Base-by-base conservation (phyloP, 2,329 filamentous ascomycete genomes). In the Aureobasidium sp. region DNA sequence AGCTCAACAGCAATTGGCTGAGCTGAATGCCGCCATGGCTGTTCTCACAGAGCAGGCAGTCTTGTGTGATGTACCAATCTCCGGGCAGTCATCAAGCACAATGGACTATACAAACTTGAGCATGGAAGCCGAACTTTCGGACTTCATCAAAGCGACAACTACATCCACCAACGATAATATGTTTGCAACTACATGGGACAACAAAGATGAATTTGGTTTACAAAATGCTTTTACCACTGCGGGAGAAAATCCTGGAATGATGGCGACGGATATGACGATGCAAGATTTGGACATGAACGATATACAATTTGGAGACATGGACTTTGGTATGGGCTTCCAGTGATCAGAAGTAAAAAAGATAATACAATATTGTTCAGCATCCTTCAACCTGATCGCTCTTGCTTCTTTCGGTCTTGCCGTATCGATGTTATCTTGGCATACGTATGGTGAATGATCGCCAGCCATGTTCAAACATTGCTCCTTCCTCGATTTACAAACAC, bases 231-330 rank as follows among this genome's bases (percentile, higher is more conserved):
- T 57, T 10, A 57, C 39, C 5, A 39, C 29, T 27, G 34, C 41
- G 6, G 55, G 12, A 58, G n/a, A 36, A n/a, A 20, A 37, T 20
- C 12, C 32, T 7, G 42, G 44, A 13, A 17, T 32, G 12, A 34
- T 27, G 55, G 32, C n/a, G 13, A 47, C 32, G 39, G 59, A 53
- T 47, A 52, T 47, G 39, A 46, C 29, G 26, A 46, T 61, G 37
- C 44, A 61, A n/a, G 48, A 61, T 44, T 46, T 53, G 23, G 37
- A 53, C 15, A 53, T 53, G 34, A 26, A 55, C 7, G 59, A 53
- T 47, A 20, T 46, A 23, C 39, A 53, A 1, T 61, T 61, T 32
- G 37, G 46, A 3, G 57, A 61, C n/a, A 51, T 61, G 57, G 47
- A 51, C 13, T 61, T 53, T 23, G 29, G 50, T 20, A 20, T 61